phyloP scores from a whole-genome alignment of 163 green algal species.

The Scenedesmus sp. region DNA sequence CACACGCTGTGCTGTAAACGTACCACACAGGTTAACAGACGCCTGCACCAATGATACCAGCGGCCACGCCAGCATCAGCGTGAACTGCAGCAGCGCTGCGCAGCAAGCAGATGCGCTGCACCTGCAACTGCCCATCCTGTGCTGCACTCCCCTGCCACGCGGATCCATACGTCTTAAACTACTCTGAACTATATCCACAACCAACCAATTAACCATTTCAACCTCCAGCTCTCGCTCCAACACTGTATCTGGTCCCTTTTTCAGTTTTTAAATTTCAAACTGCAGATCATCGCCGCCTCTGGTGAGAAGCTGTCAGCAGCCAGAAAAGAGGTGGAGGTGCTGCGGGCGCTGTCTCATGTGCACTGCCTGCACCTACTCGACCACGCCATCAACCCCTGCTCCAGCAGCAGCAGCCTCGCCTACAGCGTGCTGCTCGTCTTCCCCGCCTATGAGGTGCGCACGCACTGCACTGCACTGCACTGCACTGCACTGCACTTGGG shows the following conservation, averaged over 20 bases:
- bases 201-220: background rate
- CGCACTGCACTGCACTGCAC: too few relatives aligned
- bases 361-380: slow-evolving; percentile 82
- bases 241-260: too few relatives aligned
- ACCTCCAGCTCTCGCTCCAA: background rate
- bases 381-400: slow-evolving; percentile 36
- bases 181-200: background rate
- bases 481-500: background rate
- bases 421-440: slow-evolving; percentile 45
- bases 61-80: background rate
- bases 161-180: background rate
- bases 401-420: slow-evolving; percentile 18
- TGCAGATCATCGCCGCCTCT: slow-evolving; percentile 74
- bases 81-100: background rate
- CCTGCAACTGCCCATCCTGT: background rate
- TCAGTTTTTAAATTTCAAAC: too few relatives aligned
- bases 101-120: background rate
- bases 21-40: background rate
- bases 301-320: slow-evolving; percentile 69
- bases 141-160: background rate
- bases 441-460: slow-evolving; percentile 44
- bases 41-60: background rate
- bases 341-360: slow-evolving; percentile 73
- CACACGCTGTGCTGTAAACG: background rate
- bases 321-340: slow-evolving; percentile 72